phyloP scores from a whole-genome alignment of 140 eudicot genomes.

The Cichorium intybus region DNA sequence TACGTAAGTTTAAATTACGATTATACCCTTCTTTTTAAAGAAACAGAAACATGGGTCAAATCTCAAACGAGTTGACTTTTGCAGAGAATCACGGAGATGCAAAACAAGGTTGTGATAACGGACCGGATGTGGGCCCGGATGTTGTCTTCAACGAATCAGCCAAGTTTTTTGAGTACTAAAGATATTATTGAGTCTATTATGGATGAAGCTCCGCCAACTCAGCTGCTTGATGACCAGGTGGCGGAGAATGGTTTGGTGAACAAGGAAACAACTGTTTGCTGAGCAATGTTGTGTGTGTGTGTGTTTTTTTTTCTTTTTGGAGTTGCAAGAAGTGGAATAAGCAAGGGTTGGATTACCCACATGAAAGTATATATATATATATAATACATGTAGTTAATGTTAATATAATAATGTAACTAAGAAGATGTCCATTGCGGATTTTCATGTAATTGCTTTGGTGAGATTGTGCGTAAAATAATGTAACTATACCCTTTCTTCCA shows the following conservation, averaged over 20 bases:
- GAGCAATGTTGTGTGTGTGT: constrained; percentile 6
- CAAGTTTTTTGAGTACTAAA: constrained; percentile 54
- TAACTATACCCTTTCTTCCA: not conserved
- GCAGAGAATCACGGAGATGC: constrained; percentile 85
- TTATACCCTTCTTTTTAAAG: not conserved
- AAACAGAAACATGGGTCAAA: not conserved
- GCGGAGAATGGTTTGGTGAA: constrained; percentile 27
- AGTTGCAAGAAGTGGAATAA: constrained; percentile 15
- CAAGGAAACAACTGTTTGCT: constrained; percentile 21
- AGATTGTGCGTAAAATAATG: constrained; percentile 15
- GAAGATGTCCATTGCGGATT: constrained; percentile 10
- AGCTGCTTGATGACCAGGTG: constrained; percentile 30
- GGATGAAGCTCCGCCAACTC: constrained; percentile 41
- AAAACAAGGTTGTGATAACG: constrained; percentile 78
- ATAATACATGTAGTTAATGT: not conserved
- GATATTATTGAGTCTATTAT: constrained; percentile 30
- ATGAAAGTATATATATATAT: constrained; percentile 1
- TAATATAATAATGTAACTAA: not conserved
- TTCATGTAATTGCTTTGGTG: constrained; percentile 9
- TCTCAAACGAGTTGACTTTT: not conserved
- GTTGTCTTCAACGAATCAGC: constrained; percentile 84
- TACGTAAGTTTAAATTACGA: constrained; percentile 43
- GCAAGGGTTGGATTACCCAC: constrained; percentile 20
- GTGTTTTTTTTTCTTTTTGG: not conserved
- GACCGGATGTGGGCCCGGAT: constrained; percentile 97